phyloP scores from a whole-genome alignment of 177 flowering plant genomes.

The Telopea speciosissima region DNA sequence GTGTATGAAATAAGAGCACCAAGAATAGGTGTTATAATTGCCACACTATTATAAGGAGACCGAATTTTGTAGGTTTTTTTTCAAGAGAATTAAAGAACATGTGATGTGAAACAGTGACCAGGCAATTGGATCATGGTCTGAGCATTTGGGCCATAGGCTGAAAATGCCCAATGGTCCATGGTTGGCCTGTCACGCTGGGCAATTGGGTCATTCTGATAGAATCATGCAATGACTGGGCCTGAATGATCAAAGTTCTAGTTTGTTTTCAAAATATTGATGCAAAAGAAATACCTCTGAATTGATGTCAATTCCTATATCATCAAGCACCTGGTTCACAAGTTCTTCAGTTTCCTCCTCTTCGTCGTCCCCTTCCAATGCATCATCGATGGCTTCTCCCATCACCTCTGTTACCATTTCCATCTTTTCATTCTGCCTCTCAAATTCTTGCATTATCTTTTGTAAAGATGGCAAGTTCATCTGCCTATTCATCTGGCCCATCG shows the following conservation, averaged over 20 bases:
- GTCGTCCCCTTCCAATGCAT: constrained; percentile 97
- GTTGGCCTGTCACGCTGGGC: no score
- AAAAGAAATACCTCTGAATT: constrained; percentile 57
- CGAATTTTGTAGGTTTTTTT: no score
- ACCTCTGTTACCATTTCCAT: constrained; percentile 92
- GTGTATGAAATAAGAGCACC: constrained; percentile 17
- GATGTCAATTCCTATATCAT: constrained; percentile 89
- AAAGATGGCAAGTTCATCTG: constrained; percentile 93
- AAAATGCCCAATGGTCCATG: no score
- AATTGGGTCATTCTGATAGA: no score
- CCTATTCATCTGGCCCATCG: constrained; percentile 98
- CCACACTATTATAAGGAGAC: neutral
- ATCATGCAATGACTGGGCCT: no score
- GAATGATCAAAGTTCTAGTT: no score
- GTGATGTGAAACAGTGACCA: neutral
- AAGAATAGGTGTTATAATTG: neutral
- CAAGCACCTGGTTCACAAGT: constrained; percentile 88
- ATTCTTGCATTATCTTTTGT: constrained; percentile 94
- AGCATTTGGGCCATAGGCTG: no score
- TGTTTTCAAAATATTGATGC: no score
- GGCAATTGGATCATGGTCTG: no score
- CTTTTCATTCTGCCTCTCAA: constrained; percentile 93
- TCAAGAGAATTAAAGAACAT: neutral
- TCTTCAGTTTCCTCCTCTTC: constrained; percentile 98
- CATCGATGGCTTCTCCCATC: constrained; percentile 97